These are phyloP conservation scores for Rachicladosporium sp. DNA, from an alignment of 2,329 filamentous ascomycete genomes.

Conservation along the genomic window DNA sequence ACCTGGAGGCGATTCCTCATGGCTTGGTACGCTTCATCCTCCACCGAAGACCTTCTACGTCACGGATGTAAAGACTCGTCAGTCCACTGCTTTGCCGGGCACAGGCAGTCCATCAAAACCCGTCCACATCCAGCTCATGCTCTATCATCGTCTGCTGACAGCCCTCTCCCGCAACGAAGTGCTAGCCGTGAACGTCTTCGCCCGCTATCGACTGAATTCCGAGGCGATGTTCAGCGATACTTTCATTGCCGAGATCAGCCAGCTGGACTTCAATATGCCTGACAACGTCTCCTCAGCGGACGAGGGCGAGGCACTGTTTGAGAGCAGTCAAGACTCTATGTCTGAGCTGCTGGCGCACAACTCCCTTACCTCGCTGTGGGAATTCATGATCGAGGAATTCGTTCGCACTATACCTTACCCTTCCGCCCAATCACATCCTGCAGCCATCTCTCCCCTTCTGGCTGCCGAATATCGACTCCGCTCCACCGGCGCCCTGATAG, in stretches of 20 bases:
- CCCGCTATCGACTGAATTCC: constrained; percentile 57
- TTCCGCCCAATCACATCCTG: neutral
- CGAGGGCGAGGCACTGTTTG: constrained; percentile 16
- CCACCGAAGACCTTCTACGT: constrained; percentile 48
- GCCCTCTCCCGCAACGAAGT: constrained; percentile 60
- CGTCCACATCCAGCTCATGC: constrained; percentile 73
- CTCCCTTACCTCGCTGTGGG: constrained; percentile 48
- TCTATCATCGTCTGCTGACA: constrained; percentile 79
- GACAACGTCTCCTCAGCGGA: constrained; percentile 11
- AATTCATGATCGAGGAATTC: constrained; percentile 50
- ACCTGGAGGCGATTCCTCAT: constrained; percentile 1
- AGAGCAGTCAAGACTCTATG: constrained; percentile 33
- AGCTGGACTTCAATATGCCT: constrained; percentile 51
- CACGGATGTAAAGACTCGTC: constrained; percentile 78
- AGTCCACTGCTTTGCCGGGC: constrained; percentile 49
- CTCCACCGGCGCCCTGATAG: constrained; percentile 39
- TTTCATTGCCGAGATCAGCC: constrained; percentile 65
- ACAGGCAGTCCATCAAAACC: constrained; percentile 55
- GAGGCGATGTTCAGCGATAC: constrained; percentile 59
- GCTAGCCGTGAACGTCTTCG: constrained; percentile 55
- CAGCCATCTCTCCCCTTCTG: constrained; percentile 41
- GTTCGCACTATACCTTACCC: constrained; percentile 27
- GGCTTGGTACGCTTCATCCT: constrained; percentile 14
- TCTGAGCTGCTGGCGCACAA: constrained; percentile 46
- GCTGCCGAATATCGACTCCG: constrained; percentile 43